Conservation (phyloP, 2,329 filamentous ascomycete genomes). For the Ascochyta rabiei region DNA sequence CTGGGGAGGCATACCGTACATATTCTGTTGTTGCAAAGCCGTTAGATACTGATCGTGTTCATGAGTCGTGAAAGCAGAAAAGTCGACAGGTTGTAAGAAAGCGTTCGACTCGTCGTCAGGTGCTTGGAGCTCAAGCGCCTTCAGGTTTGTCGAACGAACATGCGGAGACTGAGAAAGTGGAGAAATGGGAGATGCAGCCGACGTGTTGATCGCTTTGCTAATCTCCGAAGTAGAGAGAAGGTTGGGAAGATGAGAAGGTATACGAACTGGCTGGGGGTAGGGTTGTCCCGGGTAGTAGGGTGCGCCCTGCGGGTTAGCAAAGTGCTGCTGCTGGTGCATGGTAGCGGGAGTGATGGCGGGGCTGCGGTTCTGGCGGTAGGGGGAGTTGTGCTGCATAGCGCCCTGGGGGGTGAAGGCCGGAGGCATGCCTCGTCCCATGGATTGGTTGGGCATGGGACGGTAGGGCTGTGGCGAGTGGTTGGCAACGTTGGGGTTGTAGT, state of each 20-base stretch:
- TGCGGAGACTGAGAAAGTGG: conserved; percentile 14
- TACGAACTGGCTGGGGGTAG: conserved; percentile 66
- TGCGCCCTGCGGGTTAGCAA: conserved; percentile 62
- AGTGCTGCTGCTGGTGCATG: conserved; percentile 67
- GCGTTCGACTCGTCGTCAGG: conserved; percentile 27
- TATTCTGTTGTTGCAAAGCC: conserved; percentile 67
- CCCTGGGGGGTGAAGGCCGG: conserved; percentile 57
- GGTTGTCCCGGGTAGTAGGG: conserved; percentile 66
- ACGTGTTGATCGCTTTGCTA: conserved; percentile 26
- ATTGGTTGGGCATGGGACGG: conserved; percentile 58
- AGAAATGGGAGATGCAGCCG: conserved; percentile 22
- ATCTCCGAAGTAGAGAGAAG: conserved; percentile 20
- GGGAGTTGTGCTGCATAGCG: conserved; percentile 63
- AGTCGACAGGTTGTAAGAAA: conserved; percentile 38
- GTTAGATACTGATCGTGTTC: conserved; percentile 78
- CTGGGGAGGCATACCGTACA: conserved; percentile 62
- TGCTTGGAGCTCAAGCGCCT: conserved; percentile 24
- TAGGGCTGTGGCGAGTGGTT: conserved; percentile 60
- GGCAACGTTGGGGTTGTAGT: conserved; percentile 55
- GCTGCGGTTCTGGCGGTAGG: conserved; percentile 62
- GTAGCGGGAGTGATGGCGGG: conserved; percentile 65
- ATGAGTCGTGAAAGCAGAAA: conserved; percentile 71
- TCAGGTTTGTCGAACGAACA: conserved; percentile 21
- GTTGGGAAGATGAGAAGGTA: conserved; percentile 52
- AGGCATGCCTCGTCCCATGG: conserved; percentile 58